Percentiles rank a stretch among this genome's conserved stretches.
Evolutionary conservation across 345 rosid species (phyloP).

Genomic region (Populus nigra): DNA sequence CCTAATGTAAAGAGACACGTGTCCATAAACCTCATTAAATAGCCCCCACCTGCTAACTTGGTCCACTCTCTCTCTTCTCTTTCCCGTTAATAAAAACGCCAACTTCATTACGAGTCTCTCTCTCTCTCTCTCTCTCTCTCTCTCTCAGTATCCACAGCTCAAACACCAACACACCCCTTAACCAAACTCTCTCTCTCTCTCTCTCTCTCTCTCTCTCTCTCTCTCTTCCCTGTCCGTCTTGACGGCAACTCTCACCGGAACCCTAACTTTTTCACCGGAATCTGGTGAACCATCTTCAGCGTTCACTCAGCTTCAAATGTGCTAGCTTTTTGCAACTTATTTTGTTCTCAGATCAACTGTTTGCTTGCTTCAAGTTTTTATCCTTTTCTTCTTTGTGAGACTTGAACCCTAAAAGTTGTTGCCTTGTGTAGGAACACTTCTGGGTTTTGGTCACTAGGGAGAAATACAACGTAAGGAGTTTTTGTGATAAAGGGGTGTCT

Average conservation of each 20-base stretch:
- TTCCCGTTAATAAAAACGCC: slow-evolving; percentile 22
- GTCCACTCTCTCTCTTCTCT: background rate
- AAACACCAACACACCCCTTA: background rate
- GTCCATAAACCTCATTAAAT: background rate
- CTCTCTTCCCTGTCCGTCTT: background rate
- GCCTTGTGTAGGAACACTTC: background rate
- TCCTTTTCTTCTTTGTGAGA: background rate
- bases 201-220: background rate
- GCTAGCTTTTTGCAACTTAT: background rate
- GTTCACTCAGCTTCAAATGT: background rate
- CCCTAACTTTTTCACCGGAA: background rate
- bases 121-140: background rate
- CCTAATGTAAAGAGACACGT: background rate
- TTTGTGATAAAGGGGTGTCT: background rate
- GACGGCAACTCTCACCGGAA: background rate
- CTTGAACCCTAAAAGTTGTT: background rate
- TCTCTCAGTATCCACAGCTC: background rate
- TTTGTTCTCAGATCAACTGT: background rate
- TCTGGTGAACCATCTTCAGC: background rate
- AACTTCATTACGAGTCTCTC: background rate
- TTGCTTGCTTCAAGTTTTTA: background rate
- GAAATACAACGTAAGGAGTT: background rate
- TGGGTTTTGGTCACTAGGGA: background rate
- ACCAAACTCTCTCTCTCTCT: background rate
- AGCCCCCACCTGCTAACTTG: slow-evolving; percentile 5